Base-by-base conservation (phyloP, 306 rosid species). In the Ormosia emarginata region DNA sequence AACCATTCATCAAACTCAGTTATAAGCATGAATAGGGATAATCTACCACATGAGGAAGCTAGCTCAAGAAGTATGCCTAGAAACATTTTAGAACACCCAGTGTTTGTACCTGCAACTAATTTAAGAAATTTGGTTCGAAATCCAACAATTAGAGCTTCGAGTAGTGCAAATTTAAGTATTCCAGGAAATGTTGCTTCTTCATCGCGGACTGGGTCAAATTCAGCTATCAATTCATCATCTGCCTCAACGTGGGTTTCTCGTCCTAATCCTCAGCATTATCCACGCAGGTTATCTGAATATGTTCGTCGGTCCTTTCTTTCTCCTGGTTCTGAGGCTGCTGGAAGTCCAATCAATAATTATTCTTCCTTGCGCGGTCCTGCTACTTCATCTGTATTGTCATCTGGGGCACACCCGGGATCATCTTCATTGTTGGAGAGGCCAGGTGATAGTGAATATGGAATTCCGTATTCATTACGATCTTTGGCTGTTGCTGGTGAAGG, bases 341-440 rank as follows among this genome's bases (percentile, higher is more conserved):
- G 92, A 47, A 88, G 90, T 76, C 86, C 85, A 67, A 81, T 78
- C 84, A 73, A 83, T 74, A 90, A 65, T 83, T 75, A 82, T 81
- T 24, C 89, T 83, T 85, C 92, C 14, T 24, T 88, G 81, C 97
- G 82, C 24, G 94, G 87, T 84, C 89, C 89, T 52, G 62, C 89
- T 66, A 57, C 88, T 58, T 78, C 93, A 14, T 78, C 95, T 49
- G 96, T 86, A 62, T 91, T 81, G 55, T 53, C 94, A 36, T 79
- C 98, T 64, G 94, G 89, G 72, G 71, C 84, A 50, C 93, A 84
- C 82, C 88, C 91, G 7, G 89, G 97, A 79, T 78, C 90, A 36
- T 85, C 92, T 30, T 77, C 91, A 33, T 91, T 90, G 94, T 62
- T 86, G 77, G 99, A 96, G 83, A 90, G 98, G 89, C 90, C 86